A percentile compares a stretch with the other conserved stretches of the same genome.
phyloP scores from a whole-genome alignment of 1,284 basidiomycete genomes.

The Athelia psychrophila region DNA sequence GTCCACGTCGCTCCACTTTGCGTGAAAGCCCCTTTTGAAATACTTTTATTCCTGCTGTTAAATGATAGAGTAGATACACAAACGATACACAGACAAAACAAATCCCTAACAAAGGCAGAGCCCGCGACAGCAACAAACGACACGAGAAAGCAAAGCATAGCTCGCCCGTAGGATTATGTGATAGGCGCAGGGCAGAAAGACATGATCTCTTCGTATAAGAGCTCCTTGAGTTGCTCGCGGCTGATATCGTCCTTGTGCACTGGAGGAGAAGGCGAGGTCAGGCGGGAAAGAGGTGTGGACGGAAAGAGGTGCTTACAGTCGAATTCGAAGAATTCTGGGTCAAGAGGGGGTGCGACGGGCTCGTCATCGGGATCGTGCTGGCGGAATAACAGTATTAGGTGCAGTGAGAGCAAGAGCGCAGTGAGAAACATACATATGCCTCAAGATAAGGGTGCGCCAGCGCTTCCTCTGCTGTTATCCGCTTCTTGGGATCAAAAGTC shows the following conservation, averaged over 20 bases:
- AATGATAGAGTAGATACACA: no score
- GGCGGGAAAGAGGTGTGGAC: background rate
- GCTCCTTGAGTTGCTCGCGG: constrained; percentile 73
- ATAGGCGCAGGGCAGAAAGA: constrained; percentile 71
- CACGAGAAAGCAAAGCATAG: no score
- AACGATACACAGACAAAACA: no score
- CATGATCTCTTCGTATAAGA: constrained; percentile 74
- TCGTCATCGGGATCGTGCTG: constrained; percentile 93
- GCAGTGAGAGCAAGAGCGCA: background rate
- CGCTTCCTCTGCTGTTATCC: constrained; percentile 90
- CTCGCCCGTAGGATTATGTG: constrained; percentile 25
- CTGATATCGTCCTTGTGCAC: constrained; percentile 94
- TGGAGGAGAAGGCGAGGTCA: constrained; percentile 23
- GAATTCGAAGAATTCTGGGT: constrained; percentile 92
- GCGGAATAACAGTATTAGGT: constrained; percentile 9
- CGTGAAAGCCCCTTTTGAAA: no score
- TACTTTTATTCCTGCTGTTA: no score
- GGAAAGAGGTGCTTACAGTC: constrained; percentile 44
- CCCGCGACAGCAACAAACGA: no score
- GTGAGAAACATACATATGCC: constrained; percentile 66
- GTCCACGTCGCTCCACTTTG: no score
- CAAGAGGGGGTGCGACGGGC: constrained; percentile 86
- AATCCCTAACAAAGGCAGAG: no score
- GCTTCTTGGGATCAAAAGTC: constrained; percentile 93
- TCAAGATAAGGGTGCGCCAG: constrained; percentile 89